Base-by-base conservation (phyloP, 2,329 filamentous ascomycete species). In the Xylariaceae sp. region DNA sequence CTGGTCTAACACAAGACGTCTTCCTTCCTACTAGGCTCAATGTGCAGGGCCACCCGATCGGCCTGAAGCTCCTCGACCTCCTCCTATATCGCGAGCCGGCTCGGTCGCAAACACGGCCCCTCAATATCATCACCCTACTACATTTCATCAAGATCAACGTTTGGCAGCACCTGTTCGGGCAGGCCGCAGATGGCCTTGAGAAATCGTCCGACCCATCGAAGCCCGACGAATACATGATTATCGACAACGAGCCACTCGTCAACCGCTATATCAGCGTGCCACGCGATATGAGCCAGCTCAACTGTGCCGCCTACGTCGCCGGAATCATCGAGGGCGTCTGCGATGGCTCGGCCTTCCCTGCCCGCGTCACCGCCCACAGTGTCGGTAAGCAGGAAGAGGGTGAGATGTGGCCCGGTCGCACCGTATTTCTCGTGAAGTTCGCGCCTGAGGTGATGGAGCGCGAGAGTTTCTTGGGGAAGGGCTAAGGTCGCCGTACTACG, bases 201-300 rank as follows among this genome's bases (percentile, higher is more conserved):
- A 93, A 95, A 77, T 91, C 87, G 57, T 87, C 87, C 51, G 88
- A 91, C 69, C 88, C 90, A 7, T 85, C 88, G 50, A 94, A 92
- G 49, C 88, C 91, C 7, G 92, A 95, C 67, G 94, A 98, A 79
- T 99, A 98, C 81, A 98, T 99, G 94, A 95, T 99, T 68, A 91
- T 93, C 68, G 95, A 99, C 78, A 98, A 99, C 76, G 95, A 98
- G 73, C 95, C 95, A 19, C 82, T 98, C 47, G 94, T 98, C 34
- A 98, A 97, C 76, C 88, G 89, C 61, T 98, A 95, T 78, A 90
- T 99, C 71, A 92, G 87, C 68, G 89, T 98, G 50, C 95, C 95
- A 14, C 89, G 89, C 70, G 95, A 99, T 77, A 96, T 99, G 91
- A 92, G 85, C 76, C 91, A 95, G 83, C 82, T 99, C 70, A 98